phyloP scores from a whole-genome alignment of 176 grass and related monocot genomes.

The Juncus effusus region DNA sequence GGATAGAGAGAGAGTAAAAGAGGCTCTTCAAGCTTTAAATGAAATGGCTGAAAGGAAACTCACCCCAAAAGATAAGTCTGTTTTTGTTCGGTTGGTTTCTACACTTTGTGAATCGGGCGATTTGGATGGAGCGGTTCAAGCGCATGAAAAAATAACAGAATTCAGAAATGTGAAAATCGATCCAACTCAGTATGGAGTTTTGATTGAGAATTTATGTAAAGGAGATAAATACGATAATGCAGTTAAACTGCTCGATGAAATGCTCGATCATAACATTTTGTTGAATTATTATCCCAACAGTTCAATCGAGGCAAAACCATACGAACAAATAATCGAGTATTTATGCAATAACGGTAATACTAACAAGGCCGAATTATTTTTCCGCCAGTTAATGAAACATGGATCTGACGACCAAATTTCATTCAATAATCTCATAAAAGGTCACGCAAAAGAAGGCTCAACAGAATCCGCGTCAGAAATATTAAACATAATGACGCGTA shows the following conservation, averaged over 20 bases:
- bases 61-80: conserved; percentile 77
- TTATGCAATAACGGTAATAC: conserved; percentile 65
- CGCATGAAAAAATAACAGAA: conserved; percentile 57
- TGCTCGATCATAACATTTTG: conserved; percentile 68
- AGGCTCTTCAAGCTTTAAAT: conserved; percentile 48
- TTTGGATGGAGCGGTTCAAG: conserved; percentile 70
- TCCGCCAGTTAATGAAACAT: conserved; percentile 99
- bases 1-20: conserved; percentile 45
- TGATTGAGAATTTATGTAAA: conserved; percentile 72
- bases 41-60: conserved; percentile 67
- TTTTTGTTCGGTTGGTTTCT: conserved; percentile 63
- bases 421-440: conserved; percentile 80
- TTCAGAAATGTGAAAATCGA: conserved; percentile 62
- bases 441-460: conserved; percentile 75
- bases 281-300: conserved; percentile 53
- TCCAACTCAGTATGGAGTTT: conserved; percentile 57
- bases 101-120: conserved; percentile 64
- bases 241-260: conserved; percentile 60
- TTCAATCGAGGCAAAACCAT: conserved; percentile 44
- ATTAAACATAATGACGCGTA: conserved; percentile 62
- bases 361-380: conserved; percentile 75
- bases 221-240: conserved; percentile 54
- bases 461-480: conserved; percentile 60
- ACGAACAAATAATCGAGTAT: conserved; percentile 78
- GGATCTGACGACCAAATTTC: conserved; percentile 66